Evolutionary conservation across 768 basidiomycete genomes (phyloP).

Genomic region (Trametes cingulata): DNA sequence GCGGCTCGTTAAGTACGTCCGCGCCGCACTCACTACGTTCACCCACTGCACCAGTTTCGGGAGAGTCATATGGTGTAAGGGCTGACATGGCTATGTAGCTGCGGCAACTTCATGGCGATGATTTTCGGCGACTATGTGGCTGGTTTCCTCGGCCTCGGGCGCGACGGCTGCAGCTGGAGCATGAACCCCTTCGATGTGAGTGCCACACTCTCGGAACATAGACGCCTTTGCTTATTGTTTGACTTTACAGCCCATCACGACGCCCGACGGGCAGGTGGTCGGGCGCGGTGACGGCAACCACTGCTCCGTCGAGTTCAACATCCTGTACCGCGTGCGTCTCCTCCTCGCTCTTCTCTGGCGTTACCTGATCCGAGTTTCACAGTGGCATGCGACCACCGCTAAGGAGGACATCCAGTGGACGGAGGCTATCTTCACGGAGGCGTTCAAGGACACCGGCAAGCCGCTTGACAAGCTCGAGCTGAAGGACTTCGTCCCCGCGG

Average conservation of each 20-base stretch:
- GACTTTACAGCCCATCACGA: slow-evolving; percentile 23
- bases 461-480: slow-evolving; percentile 26
- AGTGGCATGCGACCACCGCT: slow-evolving; percentile 39
- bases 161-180: slow-evolving; percentile 54
- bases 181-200: slow-evolving; percentile 50
- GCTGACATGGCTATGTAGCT: slow-evolving; percentile 19
- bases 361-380: slow-evolving; percentile 13
- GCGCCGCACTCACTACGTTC: too few species aligned
- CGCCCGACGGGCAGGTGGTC: slow-evolving; percentile 15
- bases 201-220: background rate
- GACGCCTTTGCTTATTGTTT: background rate
- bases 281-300: slow-evolving; percentile 67
- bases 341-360: background rate
- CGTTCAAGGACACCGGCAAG: slow-evolving; percentile 28
- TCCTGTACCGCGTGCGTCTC: slow-evolving; percentile 41
- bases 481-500: slow-evolving; percentile 24
- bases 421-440: slow-evolving; percentile 30
- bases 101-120: slow-evolving; percentile 55
- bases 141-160: slow-evolving; percentile 52
- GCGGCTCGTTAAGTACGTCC: slow-evolving; percentile 48
- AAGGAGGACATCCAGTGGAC: slow-evolving; percentile 35
- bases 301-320: slow-evolving; percentile 74
- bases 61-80: background rate
- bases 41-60: background rate
- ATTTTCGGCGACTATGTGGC: slow-evolving; percentile 63